Base-by-base conservation (phyloP, 768 basidiomycete genomes). In the Tricholoma furcatifolium region DNA sequence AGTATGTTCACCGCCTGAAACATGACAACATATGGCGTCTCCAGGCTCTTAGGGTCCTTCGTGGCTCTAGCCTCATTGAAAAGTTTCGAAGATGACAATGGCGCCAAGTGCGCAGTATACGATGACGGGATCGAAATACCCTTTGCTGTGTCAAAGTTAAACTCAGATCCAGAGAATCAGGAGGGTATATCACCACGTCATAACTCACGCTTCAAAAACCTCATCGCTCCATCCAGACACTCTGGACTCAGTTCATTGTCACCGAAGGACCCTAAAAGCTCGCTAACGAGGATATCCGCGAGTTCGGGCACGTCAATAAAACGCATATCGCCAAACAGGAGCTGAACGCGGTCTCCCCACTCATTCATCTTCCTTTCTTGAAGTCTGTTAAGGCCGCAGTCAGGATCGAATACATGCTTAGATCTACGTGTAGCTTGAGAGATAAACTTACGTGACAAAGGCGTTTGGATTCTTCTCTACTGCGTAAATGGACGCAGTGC, bases 21-120 rank as follows among this genome's bases (percentile, higher is more conserved):
- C 95, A 98, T 96, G 55, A 98, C 97, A 15, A 99, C 97, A 62
- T 98, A 98, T 1, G 97, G 96, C 30, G 94, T 98, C 71, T 99
- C 97, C 53, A 89, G 67, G 21, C 84, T 81, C 67, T 90, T 91
- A 31, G 81, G 71, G 56, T 81, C 84, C 62, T 81, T 88, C 47
- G 74, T 67, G 0, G 80, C 73, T 51, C 82, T 75, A 0, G 93
- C 92, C 63, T 95, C 92, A 55, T 87, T 87, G 71, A 87, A 90
- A 10, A 99, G 77, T 67, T 95, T 98, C 2, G 93, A 89, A 2
- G 95, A 97, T 4, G 95, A 93, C 50, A 99, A 72, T 1, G 97
- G 97, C 0, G 97, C 93, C 20, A 99, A 77, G 70, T 94, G 88
- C 3, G 97, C 92, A 15, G 93, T 92, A 69, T 99, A 99, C 0